Percentiles rank a stretch among this genome's conserved stretches.
These are phyloP conservation scores for Pseudotsuga menziesii DNA, from an alignment of 75 land plant species.

Conservation along the genomic window DNA sequence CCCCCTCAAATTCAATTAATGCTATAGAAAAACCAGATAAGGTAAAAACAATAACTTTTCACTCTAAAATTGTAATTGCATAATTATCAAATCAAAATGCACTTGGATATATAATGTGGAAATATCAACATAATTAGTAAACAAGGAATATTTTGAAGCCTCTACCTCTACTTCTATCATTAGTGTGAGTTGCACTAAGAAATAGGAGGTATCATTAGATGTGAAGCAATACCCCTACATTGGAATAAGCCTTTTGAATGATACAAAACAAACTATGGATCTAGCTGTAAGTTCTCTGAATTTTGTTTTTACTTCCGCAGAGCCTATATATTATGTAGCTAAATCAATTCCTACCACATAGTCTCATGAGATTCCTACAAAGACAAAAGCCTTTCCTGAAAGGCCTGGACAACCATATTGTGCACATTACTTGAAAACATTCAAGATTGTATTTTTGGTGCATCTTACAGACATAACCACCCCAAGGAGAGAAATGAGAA, in stretches of 20 bases:
- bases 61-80: too few relatives aligned
- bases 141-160: too few relatives aligned
- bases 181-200: too few relatives aligned
- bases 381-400: conserved; percentile 42
- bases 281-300: not conserved
- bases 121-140: too few relatives aligned
- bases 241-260: not conserved
- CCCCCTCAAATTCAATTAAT: too few relatives aligned
- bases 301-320: not conserved
- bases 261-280: not conserved
- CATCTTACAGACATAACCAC: conserved; percentile 64
- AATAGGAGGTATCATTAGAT: conserved; percentile 18
- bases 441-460: conserved; percentile 67
- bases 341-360: conserved; percentile 14
- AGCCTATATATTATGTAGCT: conserved; percentile 11
- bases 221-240: not conserved
- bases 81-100: too few relatives aligned
- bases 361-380: not conserved
- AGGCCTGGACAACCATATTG: conserved; percentile 67
- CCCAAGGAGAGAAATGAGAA: conserved; percentile 14
- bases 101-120: too few relatives aligned
- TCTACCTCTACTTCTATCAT: too few relatives aligned
- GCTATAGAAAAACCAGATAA: too few relatives aligned
- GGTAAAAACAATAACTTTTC: too few relatives aligned
- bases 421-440: conserved; percentile 62